A percentile compares a stretch with the other conserved stretches of the same genome.
These are phyloP conservation scores for Pistacia integerrima DNA, from an alignment of 345 rosid species.

Conservation along the genomic window DNA sequence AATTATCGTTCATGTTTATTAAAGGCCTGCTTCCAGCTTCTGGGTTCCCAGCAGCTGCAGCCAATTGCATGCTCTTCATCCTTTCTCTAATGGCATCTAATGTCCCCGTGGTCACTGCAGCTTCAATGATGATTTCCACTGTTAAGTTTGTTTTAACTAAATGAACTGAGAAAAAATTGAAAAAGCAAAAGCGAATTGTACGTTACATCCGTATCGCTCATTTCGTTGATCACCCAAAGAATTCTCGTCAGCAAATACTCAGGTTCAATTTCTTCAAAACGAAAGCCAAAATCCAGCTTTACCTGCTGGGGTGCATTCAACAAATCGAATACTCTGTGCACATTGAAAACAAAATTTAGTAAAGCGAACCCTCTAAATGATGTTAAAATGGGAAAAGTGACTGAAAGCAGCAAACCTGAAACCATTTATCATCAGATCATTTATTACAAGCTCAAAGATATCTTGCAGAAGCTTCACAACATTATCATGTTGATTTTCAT, in stretches of 20 bases:
- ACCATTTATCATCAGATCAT: constrained; percentile 79
- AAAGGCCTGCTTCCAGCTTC: constrained; percentile 59
- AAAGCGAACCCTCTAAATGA: constrained; percentile 7
- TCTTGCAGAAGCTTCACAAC: constrained; percentile 90
- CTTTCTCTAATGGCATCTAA: constrained; percentile 96
- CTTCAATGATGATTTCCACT: constrained; percentile 1
- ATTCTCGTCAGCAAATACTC: constrained; percentile 46
- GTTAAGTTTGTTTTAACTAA: neutral
- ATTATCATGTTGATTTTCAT: constrained; percentile 46
- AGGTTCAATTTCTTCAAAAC: constrained; percentile 53
- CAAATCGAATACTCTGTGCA: constrained; percentile 57
- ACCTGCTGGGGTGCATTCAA: constrained; percentile 35
- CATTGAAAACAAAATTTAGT: constrained; percentile 5
- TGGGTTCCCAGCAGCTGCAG: constrained; percentile 65
- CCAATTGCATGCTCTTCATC: constrained; percentile 96
- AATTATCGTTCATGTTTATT: constrained; percentile 53
- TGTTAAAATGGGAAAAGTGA: constrained; percentile 12
- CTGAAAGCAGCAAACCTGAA: constrained; percentile 53
- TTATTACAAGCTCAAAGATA: constrained; percentile 83
- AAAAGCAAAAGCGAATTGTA: neutral
- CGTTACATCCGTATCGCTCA: constrained; percentile 63
- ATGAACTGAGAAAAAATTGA: neutral
- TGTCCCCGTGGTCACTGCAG: constrained; percentile 73
- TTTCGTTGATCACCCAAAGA: constrained; percentile 49
- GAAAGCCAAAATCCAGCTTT: constrained; percentile 43